These are phyloP conservation scores for Penicillium aurantiogriseum DNA, from an alignment of 2,329 filamentous ascomycete genomes.

Conservation along the genomic window DNA sequence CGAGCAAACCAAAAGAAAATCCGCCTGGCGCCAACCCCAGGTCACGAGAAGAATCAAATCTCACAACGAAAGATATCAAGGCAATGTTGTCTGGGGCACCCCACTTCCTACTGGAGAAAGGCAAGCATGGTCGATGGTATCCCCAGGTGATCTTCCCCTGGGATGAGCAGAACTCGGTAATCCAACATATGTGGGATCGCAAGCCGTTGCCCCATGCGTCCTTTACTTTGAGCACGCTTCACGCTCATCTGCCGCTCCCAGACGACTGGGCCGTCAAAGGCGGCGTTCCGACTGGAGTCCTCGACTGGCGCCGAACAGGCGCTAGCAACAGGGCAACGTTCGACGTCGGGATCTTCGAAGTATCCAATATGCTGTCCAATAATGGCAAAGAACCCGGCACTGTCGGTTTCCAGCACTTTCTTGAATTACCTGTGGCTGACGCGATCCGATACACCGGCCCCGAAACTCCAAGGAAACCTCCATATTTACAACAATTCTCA, in stretches of 20 bases:
- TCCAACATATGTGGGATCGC: conserved; percentile 44
- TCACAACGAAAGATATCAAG: conserved; percentile 41
- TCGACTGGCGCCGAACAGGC: conserved; percentile 25
- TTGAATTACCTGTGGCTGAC: conserved; percentile 48
- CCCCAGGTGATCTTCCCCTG: conserved; percentile 48
- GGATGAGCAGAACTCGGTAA: conserved; percentile 39
- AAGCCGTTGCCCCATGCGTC: conserved; percentile 42
- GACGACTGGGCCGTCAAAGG: conserved; percentile 34
- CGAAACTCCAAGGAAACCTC: conserved; percentile 16
- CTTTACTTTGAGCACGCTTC: conserved; percentile 44
- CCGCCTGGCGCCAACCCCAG: not conserved
- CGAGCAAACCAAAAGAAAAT: not conserved
- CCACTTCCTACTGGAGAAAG: conserved; percentile 47
- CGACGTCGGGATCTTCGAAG: conserved; percentile 47
- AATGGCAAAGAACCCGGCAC: conserved; percentile 49
- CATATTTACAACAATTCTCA: conserved; percentile 25
- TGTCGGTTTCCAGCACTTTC: conserved; percentile 48
- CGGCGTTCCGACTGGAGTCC: conserved; percentile 26
- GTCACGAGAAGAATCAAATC: not conserved
- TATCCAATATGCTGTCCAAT: conserved; percentile 50
- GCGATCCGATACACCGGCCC: conserved; percentile 25
- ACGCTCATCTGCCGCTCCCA: conserved; percentile 46
- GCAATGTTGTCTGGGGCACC: conserved; percentile 45
- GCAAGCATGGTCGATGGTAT: conserved; percentile 40
- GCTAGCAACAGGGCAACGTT: conserved; percentile 40